phyloP scores from a whole-genome alignment of 1,284 basidiomycete species.

The Heterobasidion irregulare region DNA sequence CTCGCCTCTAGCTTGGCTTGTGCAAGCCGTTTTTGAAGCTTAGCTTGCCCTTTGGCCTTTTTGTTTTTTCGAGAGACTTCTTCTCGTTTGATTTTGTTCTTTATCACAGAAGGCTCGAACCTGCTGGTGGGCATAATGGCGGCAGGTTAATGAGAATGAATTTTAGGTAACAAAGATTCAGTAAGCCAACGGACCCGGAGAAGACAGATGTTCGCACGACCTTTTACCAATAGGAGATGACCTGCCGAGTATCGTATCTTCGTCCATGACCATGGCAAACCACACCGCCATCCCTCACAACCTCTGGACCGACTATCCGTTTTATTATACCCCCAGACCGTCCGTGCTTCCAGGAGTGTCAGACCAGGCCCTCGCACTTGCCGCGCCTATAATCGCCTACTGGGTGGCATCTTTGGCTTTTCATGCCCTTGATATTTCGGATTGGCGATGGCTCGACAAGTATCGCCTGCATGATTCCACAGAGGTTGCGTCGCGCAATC shows the following conservation, averaged over 20 bases:
- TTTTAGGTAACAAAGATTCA: background rate
- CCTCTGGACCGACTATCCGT: constrained; percentile 27
- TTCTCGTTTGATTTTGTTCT: constrained; percentile 82
- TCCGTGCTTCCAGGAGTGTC: constrained; percentile 54
- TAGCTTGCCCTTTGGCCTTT: constrained; percentile 77
- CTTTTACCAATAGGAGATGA: too few species aligned
- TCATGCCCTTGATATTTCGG: constrained; percentile 70
- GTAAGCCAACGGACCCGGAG: background rate
- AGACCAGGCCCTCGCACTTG: constrained; percentile 71
- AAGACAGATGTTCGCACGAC: background rate
- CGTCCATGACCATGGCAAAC: background rate
- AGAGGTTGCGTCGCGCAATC: constrained; percentile 75
- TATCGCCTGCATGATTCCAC: constrained; percentile 85
- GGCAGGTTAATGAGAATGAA: background rate
- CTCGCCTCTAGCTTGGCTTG: constrained; percentile 63
- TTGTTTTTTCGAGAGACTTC: constrained; percentile 65
- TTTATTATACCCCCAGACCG: constrained; percentile 53
- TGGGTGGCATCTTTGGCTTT: constrained; percentile 83
- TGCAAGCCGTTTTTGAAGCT: constrained; percentile 74
- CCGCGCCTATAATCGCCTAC: constrained; percentile 78
- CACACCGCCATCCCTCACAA: background rate
- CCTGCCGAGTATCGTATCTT: background rate
- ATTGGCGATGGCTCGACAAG: constrained; percentile 74
- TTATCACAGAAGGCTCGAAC: constrained; percentile 64
- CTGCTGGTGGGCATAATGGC: background rate